Percentiles rank a stretch among this genome's conserved stretches.
phyloP scores from a whole-genome alignment of 2,329 filamentous ascomycete species.

The Rutstroemia sp. region DNA sequence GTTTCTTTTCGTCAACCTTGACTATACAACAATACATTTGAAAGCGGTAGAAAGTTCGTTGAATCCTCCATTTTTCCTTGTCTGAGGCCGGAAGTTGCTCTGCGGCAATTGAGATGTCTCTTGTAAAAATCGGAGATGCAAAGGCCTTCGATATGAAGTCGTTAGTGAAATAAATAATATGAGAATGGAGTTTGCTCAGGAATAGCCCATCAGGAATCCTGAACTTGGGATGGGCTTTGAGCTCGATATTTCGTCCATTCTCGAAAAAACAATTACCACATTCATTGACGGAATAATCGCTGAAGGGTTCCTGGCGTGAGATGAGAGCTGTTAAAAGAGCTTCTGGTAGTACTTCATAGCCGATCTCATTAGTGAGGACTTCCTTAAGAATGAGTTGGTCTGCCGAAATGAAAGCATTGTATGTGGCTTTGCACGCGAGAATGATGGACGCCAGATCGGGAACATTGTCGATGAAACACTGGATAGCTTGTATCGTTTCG shows the following conservation, averaged over 20 bases:
- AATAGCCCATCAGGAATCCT: not conserved
- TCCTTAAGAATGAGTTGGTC: slow-evolving; percentile 2
- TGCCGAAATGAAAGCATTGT: slow-evolving; percentile 3
- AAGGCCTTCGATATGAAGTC: not conserved
- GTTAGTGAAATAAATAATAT: slow-evolving; percentile 3
- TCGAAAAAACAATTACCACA: not conserved
- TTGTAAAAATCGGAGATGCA: not conserved
- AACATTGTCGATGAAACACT: not conserved
- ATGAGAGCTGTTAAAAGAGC: not conserved
- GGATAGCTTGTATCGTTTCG: slow-evolving; percentile 7
- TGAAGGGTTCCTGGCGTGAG: not conserved
- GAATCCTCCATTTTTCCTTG: slow-evolving; percentile 1
- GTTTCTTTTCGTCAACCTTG: not conserved
- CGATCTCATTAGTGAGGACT: slow-evolving; percentile 6
- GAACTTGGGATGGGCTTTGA: not conserved
- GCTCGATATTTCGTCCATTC: not conserved
- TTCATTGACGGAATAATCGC: not conserved
- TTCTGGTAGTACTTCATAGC: slow-evolving; percentile 9
- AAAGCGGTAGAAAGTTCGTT: slow-evolving; percentile 12
- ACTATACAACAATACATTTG: slow-evolving; percentile 8
- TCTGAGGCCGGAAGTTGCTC: not conserved
- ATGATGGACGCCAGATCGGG: not conserved
- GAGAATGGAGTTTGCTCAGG: slow-evolving; percentile 5
- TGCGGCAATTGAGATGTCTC: not conserved
- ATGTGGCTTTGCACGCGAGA: not conserved